Conservation (phyloP, 2,329 filamentous ascomycete genomes). For the Simplicillium aogashimaense region DNA sequence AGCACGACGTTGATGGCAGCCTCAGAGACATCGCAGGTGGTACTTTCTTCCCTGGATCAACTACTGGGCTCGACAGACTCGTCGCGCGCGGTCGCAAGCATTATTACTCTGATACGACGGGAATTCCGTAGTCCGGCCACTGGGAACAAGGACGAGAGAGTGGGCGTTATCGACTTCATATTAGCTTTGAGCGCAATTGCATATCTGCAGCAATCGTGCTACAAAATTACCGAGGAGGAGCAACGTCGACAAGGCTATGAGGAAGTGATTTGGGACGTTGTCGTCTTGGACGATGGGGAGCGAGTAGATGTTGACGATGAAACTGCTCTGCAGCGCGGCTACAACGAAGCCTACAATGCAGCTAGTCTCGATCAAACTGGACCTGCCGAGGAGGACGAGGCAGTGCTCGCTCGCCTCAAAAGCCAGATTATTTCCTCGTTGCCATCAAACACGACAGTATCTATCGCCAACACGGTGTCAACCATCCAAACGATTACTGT, state of each 20-base stretch:
- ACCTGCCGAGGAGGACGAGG: constrained; percentile 26
- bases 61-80: constrained; percentile 61
- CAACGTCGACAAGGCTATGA: constrained; percentile 35
- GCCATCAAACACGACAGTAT: constrained; percentile 45
- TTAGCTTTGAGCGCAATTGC: constrained; percentile 51
- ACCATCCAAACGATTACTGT: constrained; percentile 56
- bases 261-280: constrained; percentile 56
- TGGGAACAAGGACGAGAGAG: constrained; percentile 46
- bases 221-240: constrained; percentile 40
- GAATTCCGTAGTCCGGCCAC: constrained; percentile 56
- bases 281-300: constrained; percentile 49
- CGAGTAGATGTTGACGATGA: constrained; percentile 43
- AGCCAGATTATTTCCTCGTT: constrained; percentile 45
- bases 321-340: constrained; percentile 3
- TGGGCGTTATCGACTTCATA: constrained; percentile 51
- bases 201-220: constrained; percentile 49
- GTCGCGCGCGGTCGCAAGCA: constrained; percentile 56
- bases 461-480: constrained; percentile 47
- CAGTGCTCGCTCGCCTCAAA: constrained; percentile 32
- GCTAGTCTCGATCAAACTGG: background rate
- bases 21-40: constrained; percentile 46
- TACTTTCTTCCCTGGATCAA: constrained; percentile 50
- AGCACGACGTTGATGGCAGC: constrained; percentile 42
- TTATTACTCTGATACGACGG: constrained; percentile 52
- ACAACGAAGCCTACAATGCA: background rate